Evolutionary conservation across 805 yeast species (phyloP).

Genomic region (Starmera amethionina): DNA sequence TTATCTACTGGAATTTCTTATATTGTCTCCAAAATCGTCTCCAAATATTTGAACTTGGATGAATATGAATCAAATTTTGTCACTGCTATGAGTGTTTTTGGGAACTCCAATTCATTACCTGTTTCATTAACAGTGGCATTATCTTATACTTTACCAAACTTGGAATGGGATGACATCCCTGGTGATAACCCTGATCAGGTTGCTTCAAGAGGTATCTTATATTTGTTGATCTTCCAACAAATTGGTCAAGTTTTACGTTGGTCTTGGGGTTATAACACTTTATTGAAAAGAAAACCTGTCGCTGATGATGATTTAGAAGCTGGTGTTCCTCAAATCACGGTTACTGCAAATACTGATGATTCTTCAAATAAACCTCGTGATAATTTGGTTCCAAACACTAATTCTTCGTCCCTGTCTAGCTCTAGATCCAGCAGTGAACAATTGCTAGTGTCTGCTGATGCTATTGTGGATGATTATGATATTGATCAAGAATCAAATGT

Average conservation of each 20-base stretch:
- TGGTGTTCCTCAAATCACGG: no score
- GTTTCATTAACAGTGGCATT: conserved; percentile 80
- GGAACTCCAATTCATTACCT: conserved; percentile 90
- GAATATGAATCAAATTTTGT: conserved; percentile 81
- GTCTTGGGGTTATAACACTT: conserved; percentile 79
- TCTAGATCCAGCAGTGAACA: no score
- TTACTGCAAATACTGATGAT: no score
- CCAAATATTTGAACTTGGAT: conserved; percentile 47
- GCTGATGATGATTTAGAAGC: no score
- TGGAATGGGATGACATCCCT: conserved; percentile 65
- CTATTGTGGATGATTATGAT: no score
- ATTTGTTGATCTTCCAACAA: conserved; percentile 69
- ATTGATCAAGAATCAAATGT: no score
- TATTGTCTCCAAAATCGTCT: conserved; percentile 46
- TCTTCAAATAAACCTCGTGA: no score
- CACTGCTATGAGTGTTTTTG: conserved; percentile 94
- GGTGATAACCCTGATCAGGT: conserved; percentile 60
- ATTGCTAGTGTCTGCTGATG: no score
- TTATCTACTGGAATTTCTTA: conserved; percentile 72
- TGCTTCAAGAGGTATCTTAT: conserved; percentile 70
- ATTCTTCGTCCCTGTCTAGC: no score
- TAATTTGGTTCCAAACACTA: no score
- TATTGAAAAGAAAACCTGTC: conserved; percentile 41
- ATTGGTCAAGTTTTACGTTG: conserved; percentile 75
- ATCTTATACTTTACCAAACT: conserved; percentile 64